phyloP scores from a whole-genome alignment of 495 filamentous ascomycete species.

The Usnea hakonensis region DNA sequence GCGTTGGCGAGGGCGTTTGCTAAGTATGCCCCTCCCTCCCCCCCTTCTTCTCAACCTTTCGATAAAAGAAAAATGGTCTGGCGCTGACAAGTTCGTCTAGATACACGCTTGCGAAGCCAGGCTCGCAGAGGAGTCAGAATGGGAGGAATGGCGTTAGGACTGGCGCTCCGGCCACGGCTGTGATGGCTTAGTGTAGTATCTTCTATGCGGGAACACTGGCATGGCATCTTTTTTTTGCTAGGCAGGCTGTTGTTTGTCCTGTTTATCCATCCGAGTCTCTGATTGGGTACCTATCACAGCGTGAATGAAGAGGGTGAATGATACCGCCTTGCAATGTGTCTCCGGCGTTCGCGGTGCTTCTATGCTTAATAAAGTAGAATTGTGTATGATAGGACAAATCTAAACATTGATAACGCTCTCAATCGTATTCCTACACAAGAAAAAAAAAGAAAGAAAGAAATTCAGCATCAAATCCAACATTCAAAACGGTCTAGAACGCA shows the following conservation, averaged over 20 bases:
- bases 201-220: background rate
- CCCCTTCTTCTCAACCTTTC: slow-evolving; percentile 20
- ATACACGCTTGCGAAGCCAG: slow-evolving; percentile 26
- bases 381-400: background rate
- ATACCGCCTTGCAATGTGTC: background rate
- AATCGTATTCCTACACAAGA: background rate
- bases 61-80: background rate
- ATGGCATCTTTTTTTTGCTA: background rate
- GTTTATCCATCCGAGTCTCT: background rate
- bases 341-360: background rate
- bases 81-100: slow-evolving; percentile 7
- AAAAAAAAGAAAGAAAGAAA: too few species aligned
- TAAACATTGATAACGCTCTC: background rate
- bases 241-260: background rate
- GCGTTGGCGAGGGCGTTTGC: slow-evolving; percentile 92
- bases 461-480: background rate
- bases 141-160: slow-evolving; percentile 14
- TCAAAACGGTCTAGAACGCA: background rate
- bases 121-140: slow-evolving; percentile 20
- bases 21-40: slow-evolving; percentile 56
- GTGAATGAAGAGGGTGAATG: background rate
- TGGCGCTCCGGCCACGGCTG: slow-evolving; percentile 14
- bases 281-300: background rate
- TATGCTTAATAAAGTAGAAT: background rate
- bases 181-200: slow-evolving; percentile 16